Evolutionary conservation across 345 rosid genomes (phyloP), one percentile per base, ranked within the genome.

Genomic region (Nasturtium officinale): DNA sequence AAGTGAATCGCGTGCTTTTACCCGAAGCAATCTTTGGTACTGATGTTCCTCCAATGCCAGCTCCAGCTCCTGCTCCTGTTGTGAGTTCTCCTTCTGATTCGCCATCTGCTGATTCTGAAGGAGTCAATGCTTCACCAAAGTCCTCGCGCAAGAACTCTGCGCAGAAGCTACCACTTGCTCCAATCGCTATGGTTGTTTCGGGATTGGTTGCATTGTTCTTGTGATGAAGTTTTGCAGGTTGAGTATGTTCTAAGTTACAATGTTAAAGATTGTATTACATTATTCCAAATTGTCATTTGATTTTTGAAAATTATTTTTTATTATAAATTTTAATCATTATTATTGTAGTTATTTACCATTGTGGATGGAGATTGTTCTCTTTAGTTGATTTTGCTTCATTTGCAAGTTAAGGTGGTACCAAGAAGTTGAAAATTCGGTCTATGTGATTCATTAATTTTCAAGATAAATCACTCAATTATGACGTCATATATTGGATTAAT

Each of bases 21-120:
- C 97, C 99, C 0, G 91, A 85, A 73, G 91, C 91, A 1, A 91
- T 95, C 71, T 95, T 91, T 54, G 97, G 99, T 20, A 87, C 93
- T 1, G 87, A 95, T 71, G 88, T 95, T 0, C 96, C 99, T 60
- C 96, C 99, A 59, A 80, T 79, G 59, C 83, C 97, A 5, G 96
- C 96, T 37, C 97, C 97, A 5, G 91, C 96, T 12, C 96, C 95
- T 0, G 87, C 95, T 67, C 97, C 97, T 54, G 89, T 73, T 10
- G 66, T 78, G 8, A 81, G 82, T 68, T 83, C 91, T 2, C 72
- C 83, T 13, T 93, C 96, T 0, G 99, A 94, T 75, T 25, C 91
- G 3, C 97, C 98, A 9, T 47, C 83, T 5, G 73, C 86, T 38
- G 84, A 77, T 1, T 67, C 70, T 7, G 66, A 73, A 2, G 81